Percentiles rank a stretch among this genome's conserved stretches.
Conservation (phyloP, 1,139 yeast genomes). For the Wickerhamomyces sp. region DNA sequence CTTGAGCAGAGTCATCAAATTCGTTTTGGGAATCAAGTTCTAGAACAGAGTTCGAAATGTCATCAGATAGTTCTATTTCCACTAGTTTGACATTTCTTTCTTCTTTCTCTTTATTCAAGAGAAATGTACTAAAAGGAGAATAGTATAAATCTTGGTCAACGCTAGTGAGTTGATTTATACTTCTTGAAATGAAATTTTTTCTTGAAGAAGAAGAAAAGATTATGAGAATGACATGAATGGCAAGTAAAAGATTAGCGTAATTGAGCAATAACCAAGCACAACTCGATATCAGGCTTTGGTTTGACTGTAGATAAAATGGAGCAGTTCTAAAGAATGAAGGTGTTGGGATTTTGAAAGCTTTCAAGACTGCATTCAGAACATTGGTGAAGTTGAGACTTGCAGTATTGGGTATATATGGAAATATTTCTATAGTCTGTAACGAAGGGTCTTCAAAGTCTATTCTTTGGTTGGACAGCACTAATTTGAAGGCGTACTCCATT, state of each 20-base stretch:
- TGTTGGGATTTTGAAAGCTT: too few relatives aligned
- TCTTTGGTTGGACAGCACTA: slow-evolving; percentile 9
- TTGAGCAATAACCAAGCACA: slow-evolving; percentile 18
- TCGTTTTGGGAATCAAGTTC: slow-evolving; percentile 4
- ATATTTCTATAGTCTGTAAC: slow-evolving; percentile 3
- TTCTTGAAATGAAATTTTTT: slow-evolving; percentile 29
- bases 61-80: slow-evolving; percentile 8
- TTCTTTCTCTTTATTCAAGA: slow-evolving; percentile 10
- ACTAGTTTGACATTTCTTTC: slow-evolving; percentile 8
- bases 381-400: background rate
- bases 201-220: slow-evolving; percentile 33
- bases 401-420: slow-evolving; percentile 8
- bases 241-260: slow-evolving; percentile 33
- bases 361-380: background rate
- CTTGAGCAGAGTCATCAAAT: slow-evolving; percentile 2
- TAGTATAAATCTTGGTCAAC: slow-evolving; percentile 5
- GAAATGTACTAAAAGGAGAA: slow-evolving; percentile 7
- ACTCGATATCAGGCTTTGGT: slow-evolving; percentile 2
- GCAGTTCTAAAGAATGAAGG: slow-evolving; percentile 5
- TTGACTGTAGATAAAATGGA: background rate
- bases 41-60: slow-evolving; percentile 4
- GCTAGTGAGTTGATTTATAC: slow-evolving; percentile 32
- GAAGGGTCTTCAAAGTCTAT: background rate
- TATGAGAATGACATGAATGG: slow-evolving; percentile 38
- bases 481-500: slow-evolving; percentile 11